phyloP scores from a whole-genome alignment of 73 alveolate genomes.

The Strombidium stylifer region DNA sequence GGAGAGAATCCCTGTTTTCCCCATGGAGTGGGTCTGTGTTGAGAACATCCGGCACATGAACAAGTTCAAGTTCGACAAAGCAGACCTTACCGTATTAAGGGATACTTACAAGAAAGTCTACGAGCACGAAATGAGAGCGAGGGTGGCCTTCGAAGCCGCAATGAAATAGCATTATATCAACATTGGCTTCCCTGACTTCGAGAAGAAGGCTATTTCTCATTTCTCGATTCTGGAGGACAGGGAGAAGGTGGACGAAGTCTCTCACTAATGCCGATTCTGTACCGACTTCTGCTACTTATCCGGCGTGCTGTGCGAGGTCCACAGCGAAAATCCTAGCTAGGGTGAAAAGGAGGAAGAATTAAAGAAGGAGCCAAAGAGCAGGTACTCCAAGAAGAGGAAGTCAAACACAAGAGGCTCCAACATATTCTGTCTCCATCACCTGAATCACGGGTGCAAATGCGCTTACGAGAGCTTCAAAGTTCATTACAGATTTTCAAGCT shows the following conservation, averaged over 20 bases:
- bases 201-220: no score
- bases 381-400: no score
- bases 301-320: conserved; percentile 4
- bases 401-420: no score
- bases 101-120: conserved; percentile 1
- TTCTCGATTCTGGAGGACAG: conserved; percentile 10
- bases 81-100: not conserved
- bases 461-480: no score
- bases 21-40: conserved; percentile 54
- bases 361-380: no score
- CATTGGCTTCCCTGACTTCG: not conserved
- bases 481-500: no score
- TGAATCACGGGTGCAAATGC: no score
- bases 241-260: conserved; percentile 18
- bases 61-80: not conserved
- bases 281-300: conserved; percentile 38
- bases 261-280: conserved; percentile 29
- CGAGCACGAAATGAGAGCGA: conserved; percentile 8
- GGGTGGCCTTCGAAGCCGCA: conserved; percentile 1
- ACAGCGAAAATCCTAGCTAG: no score
- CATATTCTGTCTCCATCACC: no score
- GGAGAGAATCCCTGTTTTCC: conserved; percentile 54
- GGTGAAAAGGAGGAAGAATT: no score
- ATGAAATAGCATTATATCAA: not conserved
- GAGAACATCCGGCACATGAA: conserved; percentile 39